Percentiles rank a stretch among this genome's conserved stretches.
Conservation (phyloP, 805 yeast species). For the Barnettozyma pratensis region DNA sequence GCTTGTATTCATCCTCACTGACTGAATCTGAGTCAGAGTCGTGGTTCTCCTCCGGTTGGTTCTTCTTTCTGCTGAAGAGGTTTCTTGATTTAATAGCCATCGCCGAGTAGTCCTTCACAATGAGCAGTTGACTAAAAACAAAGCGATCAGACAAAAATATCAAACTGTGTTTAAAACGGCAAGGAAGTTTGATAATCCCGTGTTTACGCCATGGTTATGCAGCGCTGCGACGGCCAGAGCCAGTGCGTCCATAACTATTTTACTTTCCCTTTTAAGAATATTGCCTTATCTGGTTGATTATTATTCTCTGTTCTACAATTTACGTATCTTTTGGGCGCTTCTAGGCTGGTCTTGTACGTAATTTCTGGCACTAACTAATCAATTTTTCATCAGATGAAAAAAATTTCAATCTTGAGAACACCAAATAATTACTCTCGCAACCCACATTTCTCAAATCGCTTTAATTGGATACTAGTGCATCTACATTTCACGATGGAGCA, state of each 20-base stretch:
- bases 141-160: neutral
- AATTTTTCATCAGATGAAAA: neutral
- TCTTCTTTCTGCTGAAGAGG: conserved; percentile 18
- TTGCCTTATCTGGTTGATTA: neutral
- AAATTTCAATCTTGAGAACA: neutral
- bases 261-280: neutral
- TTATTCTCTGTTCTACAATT: neutral
- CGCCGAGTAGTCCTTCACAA: neutral
- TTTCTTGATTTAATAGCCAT: conserved; percentile 24
- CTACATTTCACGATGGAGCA: neutral
- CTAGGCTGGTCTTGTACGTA: conserved; percentile 4
- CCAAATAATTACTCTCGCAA: no score
- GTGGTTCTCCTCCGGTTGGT: conserved; percentile 7
- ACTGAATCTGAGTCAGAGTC: conserved; percentile 38
- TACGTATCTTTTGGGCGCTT: neutral
- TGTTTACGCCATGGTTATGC: no score
- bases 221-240: no score
- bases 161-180: neutral
- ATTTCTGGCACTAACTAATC: conserved; percentile 2
- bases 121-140: neutral
- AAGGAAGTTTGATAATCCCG: no score
- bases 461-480: no score
- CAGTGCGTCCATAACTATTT: neutral
- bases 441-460: no score
- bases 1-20: conserved; percentile 38